phyloP scores from a whole-genome alignment of 257 asterid species.

The Linderniella brevidens region DNA sequence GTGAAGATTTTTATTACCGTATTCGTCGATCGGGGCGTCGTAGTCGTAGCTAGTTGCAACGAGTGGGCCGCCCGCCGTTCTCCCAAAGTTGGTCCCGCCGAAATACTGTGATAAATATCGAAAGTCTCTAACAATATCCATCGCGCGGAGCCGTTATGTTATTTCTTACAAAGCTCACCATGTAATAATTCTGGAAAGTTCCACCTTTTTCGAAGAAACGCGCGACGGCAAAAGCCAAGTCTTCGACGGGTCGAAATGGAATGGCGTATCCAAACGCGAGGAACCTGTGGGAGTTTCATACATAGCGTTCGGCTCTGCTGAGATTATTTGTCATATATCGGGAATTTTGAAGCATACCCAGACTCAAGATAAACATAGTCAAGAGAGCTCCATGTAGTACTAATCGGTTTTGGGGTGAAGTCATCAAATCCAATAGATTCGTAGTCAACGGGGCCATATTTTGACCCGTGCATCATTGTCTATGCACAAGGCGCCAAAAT shows the following conservation, averaged over 20 bases:
- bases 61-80: conserved; percentile 76
- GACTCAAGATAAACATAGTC: too few relatives aligned
- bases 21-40: conserved; percentile 76
- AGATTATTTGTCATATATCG: too few relatives aligned
- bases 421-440: too few relatives aligned
- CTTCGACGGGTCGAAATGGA: conserved; percentile 71
- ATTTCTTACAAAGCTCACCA: conserved; percentile 27
- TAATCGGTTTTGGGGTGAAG: too few relatives aligned
- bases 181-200: conserved; percentile 72
- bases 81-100: conserved; percentile 83
- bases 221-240: conserved; percentile 78
- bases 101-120: conserved; percentile 30
- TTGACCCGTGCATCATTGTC: too few relatives aligned
- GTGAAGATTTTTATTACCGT: conserved; percentile 26
- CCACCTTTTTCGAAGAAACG: conserved; percentile 76
- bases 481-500: too few relatives aligned
- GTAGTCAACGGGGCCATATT: too few relatives aligned
- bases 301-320: too few relatives aligned
- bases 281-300: conserved; percentile 37
- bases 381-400: too few relatives aligned
- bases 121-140: too few relatives aligned
- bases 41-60: conserved; percentile 75
- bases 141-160: too few relatives aligned
- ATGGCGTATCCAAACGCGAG: conserved; percentile 69
- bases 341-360: too few relatives aligned